Evolutionary conservation across 768 basidiomycete genomes (phyloP), one percentile per base, ranked within the genome.

Genomic region (Rubroboletus pulcherrimus): DNA sequence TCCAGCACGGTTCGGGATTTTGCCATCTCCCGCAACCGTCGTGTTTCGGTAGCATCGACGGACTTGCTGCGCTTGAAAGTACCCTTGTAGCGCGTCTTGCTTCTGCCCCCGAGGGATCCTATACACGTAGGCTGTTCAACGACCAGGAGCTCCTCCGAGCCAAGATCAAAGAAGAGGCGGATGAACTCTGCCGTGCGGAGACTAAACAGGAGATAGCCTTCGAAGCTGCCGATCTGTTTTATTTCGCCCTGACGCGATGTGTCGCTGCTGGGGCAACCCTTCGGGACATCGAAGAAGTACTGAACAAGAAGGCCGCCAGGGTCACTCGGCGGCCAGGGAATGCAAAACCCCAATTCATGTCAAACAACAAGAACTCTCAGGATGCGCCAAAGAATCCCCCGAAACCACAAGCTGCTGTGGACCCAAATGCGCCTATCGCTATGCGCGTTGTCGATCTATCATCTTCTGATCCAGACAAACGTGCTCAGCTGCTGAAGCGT

Each of bases 91-190:
- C 86, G 2, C 83, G 97, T 40, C 75, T 90, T 43, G 73, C 74
- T 34, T 80, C 82, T 26, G 93, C 96, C 0, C 94, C 94, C 0
- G 86, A 86, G 61, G 94, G 93, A 6, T 94, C 91, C 1, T 99
- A 99, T 72, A 98, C 97, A 17, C 84, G 81, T 49, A 78, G 92
- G 51, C 74, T 99, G 29, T 97, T 98, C 73, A 77, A 80, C 41
- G 91, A 98, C 67, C 74, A 86, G 5, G 81, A 79, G 44, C 78
- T 99, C n/a, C 76, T 98, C 43, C 82, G 79, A 44, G 87, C 93
- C 49, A 99, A 99, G 78, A 93, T 99, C 60, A 92, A 90, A 86
- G 97, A 99, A 72, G 97, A 99, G 70, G 97, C 97, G 0, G 91
- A 96, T 63, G 97, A 99, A 71, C 81, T 99, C n/a, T 96, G 93